Evolutionary conservation across 139 green algal genomes (phyloP).

Genomic region (Coelastrella sp.): DNA sequence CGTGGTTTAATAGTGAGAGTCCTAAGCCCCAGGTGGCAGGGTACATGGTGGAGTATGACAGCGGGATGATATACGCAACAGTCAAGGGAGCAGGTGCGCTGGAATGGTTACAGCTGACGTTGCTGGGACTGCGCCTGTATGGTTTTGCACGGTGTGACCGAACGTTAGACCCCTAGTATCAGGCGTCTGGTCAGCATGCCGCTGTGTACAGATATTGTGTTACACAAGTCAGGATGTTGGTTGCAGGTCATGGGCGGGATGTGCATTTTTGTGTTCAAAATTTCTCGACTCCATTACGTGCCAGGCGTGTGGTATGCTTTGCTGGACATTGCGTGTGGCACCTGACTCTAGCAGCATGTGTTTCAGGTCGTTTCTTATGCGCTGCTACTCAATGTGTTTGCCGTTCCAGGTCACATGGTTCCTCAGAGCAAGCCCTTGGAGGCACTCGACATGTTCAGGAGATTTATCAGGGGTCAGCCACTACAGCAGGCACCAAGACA

Average conservation of each 20-base stretch:
- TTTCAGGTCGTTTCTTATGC: background rate
- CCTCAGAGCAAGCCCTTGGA: slow-evolving; percentile 79
- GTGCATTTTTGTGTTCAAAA: no score
- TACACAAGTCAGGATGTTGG: no score
- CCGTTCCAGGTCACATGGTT: slow-evolving; percentile 79
- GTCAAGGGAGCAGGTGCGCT: slow-evolving; percentile 73
- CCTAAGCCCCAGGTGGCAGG: slow-evolving; percentile 75
- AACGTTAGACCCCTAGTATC: background rate
- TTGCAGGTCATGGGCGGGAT: no score
- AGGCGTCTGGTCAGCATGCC: no score
- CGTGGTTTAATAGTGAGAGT: slow-evolving; percentile 68
- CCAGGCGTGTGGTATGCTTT: no score
- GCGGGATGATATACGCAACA: slow-evolving; percentile 79
- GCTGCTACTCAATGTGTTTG: background rate
- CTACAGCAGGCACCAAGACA: background rate
- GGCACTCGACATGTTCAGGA: slow-evolving; percentile 74
- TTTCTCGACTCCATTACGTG: no score
- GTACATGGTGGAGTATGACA: slow-evolving; percentile 71
- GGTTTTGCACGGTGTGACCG: background rate
- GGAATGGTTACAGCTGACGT: no score
- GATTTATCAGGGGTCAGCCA: slow-evolving; percentile 55
- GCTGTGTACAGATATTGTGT: no score
- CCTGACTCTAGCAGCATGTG: background rate
- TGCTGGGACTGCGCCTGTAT: no score
- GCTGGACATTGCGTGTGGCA: background rate